These are phyloP conservation scores for Chlamydomonas sp. DNA, from an alignment of 139 green algal genomes.

Conservation along the genomic window DNA sequence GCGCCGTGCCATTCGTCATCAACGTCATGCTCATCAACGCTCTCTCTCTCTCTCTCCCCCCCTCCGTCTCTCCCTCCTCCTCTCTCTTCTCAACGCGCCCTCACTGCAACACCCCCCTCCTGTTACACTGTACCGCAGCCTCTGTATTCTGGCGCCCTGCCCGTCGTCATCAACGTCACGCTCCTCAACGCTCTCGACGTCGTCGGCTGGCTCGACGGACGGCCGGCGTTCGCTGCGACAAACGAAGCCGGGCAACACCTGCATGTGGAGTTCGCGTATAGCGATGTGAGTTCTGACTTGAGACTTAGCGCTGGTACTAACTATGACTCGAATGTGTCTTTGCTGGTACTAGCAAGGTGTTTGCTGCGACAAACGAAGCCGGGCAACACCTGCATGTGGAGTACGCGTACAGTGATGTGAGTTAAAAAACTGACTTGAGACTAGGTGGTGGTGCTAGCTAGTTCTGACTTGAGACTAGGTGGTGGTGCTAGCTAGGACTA, in stretches of 20 bases:
- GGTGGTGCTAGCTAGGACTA: no score
- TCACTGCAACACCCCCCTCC: not conserved
- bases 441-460: no score
- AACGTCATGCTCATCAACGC: not conserved
- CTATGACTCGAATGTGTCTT: no score
- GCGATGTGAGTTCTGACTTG: conserved; percentile 29
- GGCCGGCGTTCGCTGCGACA: conserved; percentile 46
- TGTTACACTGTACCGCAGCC: not conserved
- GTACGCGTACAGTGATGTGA: conserved; percentile 62
- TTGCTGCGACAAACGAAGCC: conserved; percentile 42
- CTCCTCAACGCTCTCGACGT: conserved; percentile 93
- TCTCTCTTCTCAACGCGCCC: no score
- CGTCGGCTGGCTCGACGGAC: conserved; percentile 52
- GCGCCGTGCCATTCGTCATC: not conserved
- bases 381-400: conserved; percentile 72
- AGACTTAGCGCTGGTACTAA: no score
- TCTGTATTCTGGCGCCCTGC: conserved; percentile 52
- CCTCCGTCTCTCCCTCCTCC: no score
- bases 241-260: conserved; percentile 65
- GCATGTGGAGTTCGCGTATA: conserved; percentile 76
- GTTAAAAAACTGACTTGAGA: no score
- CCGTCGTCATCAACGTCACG: conserved; percentile 91
- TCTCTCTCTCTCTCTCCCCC: no score
- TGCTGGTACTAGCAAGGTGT: no score
- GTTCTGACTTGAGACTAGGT: no score